Evolutionary conservation across 2,329 filamentous ascomycete species (phyloP), one percentile per base, ranked within the genome.

Genomic region (Cryphonectria japonica): DNA sequence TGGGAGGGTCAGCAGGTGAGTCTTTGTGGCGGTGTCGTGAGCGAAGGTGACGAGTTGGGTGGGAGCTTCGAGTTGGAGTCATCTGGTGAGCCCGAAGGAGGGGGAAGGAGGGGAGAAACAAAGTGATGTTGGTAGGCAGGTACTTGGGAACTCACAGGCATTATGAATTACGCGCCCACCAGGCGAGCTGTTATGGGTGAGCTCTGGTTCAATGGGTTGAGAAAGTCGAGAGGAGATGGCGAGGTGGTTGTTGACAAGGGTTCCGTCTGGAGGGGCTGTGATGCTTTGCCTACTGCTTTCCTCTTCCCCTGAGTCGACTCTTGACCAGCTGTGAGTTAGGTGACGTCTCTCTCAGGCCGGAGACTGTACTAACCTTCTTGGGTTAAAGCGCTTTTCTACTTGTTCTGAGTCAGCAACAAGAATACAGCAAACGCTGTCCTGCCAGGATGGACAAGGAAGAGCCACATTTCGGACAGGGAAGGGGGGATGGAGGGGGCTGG

Each of bases 1-100:
- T 29, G 70, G 32, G 66, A 70, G 71, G 70, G 72, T 81, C 75
- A 78, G 78, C 71, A 46, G 62, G 19, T 50, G 41, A 50, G 26
- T 3, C 6, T 34, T 22, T 65, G 63, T 26, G 62, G 68, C 39
- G 32, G 32, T 54, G 68, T 50, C 63, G 62, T 46, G 46, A 32
- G 13, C 16, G 41, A 43, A 26, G 37, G 32, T 14, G 54, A 63
- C 66, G 69, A 59, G 64, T 37, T 37, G 29, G 14, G 65, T n/a
- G 57, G 62, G 50, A 46, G 39, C 39, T 29, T 37, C 34, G 6
- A 22, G 50, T 19, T n/a, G 7, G 39, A 60, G 29, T 37, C 66
- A 41, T 32, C 22, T 68, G 69, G n/a, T 2, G 57, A 26, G 54
- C 34, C 37, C n/a, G 26, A 26, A 22, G 29, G 22, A 2, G 34